Evolutionary conservation across 768 basidiomycete species (phyloP).

Genomic region (Lentinula boryana): DNA sequence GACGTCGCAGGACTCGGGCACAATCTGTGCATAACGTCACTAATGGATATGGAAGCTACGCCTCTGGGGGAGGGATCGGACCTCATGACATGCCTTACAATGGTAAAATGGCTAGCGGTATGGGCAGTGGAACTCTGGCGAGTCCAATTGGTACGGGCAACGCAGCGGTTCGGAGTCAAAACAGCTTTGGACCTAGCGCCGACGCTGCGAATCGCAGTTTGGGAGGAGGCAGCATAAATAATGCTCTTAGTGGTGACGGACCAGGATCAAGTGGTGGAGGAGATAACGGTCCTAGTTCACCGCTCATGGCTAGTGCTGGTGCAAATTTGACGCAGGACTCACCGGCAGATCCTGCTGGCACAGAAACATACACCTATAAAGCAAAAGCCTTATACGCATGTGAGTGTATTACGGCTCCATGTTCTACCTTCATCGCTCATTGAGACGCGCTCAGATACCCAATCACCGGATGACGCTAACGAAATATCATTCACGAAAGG

Average conservation of each 20-base stretch:
- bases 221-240: conserved; percentile 47
- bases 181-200: conserved; percentile 47
- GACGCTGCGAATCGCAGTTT: conserved; percentile 31
- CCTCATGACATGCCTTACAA: conserved; percentile 62
- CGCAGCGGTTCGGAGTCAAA: conserved; percentile 37
- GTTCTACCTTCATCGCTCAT: conserved; percentile 12
- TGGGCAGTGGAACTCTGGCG: conserved; percentile 41
- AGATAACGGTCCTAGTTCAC: conserved; percentile 52
- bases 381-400: conserved; percentile 91
- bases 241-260: conserved; percentile 32
- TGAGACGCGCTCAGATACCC: conserved; percentile 58
- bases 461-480: conserved; percentile 92
- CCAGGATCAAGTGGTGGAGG: conserved; percentile 36
- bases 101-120: conserved; percentile 47
- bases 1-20: conserved; percentile 69
- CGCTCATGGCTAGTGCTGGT: conserved; percentile 63
- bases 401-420: conserved; percentile 24
- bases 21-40: conserved; percentile 54
- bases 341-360: conserved; percentile 21
- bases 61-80: conserved; percentile 65
- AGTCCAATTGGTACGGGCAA: conserved; percentile 39
- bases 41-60: conserved; percentile 63
- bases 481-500: conserved; percentile 94
- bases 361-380: conserved; percentile 54
- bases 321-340: conserved; percentile 41